These are phyloP conservation scores for Phytophthora idaei DNA, from an alignment of 352 stramenopile genomes.

Conservation along the genomic window DNA sequence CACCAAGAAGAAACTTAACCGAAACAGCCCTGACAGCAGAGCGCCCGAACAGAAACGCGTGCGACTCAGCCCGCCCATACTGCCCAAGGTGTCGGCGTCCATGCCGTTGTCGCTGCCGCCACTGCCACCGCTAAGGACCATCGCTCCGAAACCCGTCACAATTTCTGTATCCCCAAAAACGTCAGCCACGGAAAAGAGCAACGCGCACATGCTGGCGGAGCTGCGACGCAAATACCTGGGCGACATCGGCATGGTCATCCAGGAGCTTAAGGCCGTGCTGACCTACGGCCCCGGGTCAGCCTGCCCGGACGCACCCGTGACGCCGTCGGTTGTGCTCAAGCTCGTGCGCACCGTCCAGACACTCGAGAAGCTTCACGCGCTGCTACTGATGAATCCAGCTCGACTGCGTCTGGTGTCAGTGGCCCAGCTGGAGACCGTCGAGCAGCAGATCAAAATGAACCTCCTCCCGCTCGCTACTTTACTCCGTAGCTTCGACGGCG, in stretches of 20 bases:
- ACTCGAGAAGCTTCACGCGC: constrained; percentile 36
- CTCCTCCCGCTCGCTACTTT: constrained; percentile 44
- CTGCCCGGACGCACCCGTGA: constrained; percentile 19
- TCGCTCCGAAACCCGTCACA: neutral
- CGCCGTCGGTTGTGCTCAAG: constrained; percentile 31
- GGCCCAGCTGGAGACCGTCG: constrained; percentile 34
- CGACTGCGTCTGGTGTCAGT: constrained; percentile 33
- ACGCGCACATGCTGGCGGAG: constrained; percentile 28
- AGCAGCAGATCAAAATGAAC: constrained; percentile 44
- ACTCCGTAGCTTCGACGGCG: constrained; percentile 40
- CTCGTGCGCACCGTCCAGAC: constrained; percentile 46
- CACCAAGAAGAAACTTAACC: constrained; percentile 17
- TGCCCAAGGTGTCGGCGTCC: constrained; percentile 5
- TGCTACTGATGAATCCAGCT: constrained; percentile 36
- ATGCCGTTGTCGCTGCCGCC: constrained; percentile 13
- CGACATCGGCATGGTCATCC: constrained; percentile 40
- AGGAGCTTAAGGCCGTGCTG: constrained; percentile 41
- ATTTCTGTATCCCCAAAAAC: neutral
- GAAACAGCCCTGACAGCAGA: constrained; percentile 2
- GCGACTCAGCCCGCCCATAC: constrained; percentile 26
- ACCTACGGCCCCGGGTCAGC: constrained; percentile 31
- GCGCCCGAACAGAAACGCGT: constrained; percentile 29
- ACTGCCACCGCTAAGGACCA: constrained; percentile 18
- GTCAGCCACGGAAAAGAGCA: constrained; percentile 6
- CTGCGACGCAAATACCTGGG: constrained; percentile 33